Base-by-base conservation (phyloP, 495 filamentous ascomycete species). In the Neurospora hispaniola region DNA sequence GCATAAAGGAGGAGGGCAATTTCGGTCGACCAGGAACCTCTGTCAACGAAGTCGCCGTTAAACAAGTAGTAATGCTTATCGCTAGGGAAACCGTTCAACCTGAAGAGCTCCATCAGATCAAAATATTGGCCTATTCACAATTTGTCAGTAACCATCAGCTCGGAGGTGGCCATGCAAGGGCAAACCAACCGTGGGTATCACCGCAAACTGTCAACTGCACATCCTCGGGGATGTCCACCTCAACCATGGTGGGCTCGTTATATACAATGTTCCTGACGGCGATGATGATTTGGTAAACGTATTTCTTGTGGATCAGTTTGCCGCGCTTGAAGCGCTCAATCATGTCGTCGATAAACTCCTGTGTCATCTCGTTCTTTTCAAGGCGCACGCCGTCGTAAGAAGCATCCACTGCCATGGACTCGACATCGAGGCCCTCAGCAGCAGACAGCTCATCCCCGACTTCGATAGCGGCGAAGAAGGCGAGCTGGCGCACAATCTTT, bases 11-110 rank as follows among this genome's bases (percentile, higher is more conserved):
- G 87, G 35, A 99, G 86, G 12, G 93, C 96, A 76, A 99, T 94
- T 79, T 99, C 96, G 10, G 92, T 95, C 18, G 95, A 98, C 96
- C 96, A 99, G 43, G 93, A 96, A 23, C 96, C 96, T 80, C 96
- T 90, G 80, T 99, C 96, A 35, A 99, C 96, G 75, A 99, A 99
- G 82, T 99, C 96, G 75, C 96, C 96, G 82, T 99, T 99, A 88
- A 99, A 99, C 69, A 99, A 89, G 78, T 98, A 99, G 78, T 89
- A 89, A 75, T 98, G 93, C 74, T 90, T 91, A 75, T 93, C 92
- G 18, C 88, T 88, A 0, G 96, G 96, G 73, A 86, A 88, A 27
- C 96, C 96, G 77, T 96, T 97, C 48, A 96, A 87, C 75, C 93
- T 86, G 88, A 99, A 99, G 74, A 99, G 91, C 78, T 99, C 92